A percentile compares a stretch with the other conserved stretches of the same genome.
Conservation (phyloP, 345 rosid genomes). For the Heritiera fomes region DNA sequence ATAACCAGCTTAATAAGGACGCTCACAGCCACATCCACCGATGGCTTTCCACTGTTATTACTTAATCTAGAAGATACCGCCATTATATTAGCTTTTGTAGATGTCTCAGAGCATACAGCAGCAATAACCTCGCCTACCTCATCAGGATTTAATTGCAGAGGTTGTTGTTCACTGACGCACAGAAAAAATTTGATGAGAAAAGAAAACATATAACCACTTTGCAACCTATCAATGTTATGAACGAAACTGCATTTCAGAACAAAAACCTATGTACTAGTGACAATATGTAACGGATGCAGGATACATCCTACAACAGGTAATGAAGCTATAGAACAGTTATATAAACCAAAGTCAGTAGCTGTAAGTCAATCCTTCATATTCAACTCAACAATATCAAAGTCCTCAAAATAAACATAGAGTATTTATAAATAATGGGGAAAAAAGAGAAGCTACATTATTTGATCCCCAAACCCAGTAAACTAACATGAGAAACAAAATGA, state of each 20-base stretch:
- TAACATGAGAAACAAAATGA: constrained; percentile 1
- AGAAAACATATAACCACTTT: constrained; percentile 3
- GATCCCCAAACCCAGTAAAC: constrained; percentile 6
- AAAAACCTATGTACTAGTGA: background rate
- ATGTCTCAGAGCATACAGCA: constrained; percentile 90
- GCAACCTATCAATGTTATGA: constrained; percentile 5
- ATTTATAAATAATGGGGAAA: constrained; percentile 9
- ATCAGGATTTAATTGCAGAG: constrained; percentile 74
- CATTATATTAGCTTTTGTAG: constrained; percentile 54
- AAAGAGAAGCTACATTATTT: constrained; percentile 3
- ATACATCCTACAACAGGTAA: background rate
- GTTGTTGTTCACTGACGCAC: constrained; percentile 90
- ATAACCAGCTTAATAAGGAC: constrained; percentile 95
- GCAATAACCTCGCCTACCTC: constrained; percentile 96
- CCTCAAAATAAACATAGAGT: constrained; percentile 20
- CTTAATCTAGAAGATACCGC: constrained; percentile 77
- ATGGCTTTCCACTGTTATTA: constrained; percentile 80
- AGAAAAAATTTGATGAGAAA: constrained; percentile 30
- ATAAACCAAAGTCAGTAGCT: background rate
- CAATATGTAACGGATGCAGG: background rate
- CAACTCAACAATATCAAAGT: constrained; percentile 5
- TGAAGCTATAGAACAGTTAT: background rate
- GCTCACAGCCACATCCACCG: constrained; percentile 96
- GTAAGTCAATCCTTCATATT: constrained; percentile 7
- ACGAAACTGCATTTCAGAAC: constrained; percentile 7